A percentile compares a stretch with the other conserved stretches of the same genome.
Conservation (phyloP, 2,329 filamentous ascomycete species). For the Xylaria digitata region DNA sequence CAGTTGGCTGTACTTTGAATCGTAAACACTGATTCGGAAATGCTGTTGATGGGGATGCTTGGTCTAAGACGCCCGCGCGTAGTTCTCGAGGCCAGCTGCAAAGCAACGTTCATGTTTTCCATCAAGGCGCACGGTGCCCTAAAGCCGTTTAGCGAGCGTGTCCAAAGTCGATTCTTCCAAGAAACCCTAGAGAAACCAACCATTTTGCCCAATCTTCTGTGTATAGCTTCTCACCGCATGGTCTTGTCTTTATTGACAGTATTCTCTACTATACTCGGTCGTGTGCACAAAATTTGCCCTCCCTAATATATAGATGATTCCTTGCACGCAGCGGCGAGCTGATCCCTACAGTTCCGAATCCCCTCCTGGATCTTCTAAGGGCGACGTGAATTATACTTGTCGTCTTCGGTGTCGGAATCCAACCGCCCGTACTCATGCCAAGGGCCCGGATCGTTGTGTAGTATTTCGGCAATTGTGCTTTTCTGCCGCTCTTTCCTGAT, state of each 20-base stretch:
- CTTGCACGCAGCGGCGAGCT: not conserved
- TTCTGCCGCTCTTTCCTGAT: not conserved
- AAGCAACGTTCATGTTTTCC: not conserved
- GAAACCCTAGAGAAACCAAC: not conserved
- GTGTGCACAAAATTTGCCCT: not conserved
- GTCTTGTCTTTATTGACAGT: not conserved
- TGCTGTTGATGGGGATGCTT: not conserved
- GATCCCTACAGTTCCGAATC: not conserved
- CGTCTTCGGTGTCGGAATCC: constrained; percentile 21
- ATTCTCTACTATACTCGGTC: not conserved
- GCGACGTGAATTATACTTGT: not conserved
- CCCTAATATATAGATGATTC: not conserved
- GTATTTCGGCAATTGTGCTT: not conserved
- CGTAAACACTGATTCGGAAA: not conserved
- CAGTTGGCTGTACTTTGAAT: not conserved
- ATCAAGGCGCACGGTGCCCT: not conserved
- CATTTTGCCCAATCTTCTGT: not conserved
- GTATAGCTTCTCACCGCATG: too few relatives aligned
- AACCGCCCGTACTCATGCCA: constrained; percentile 25
- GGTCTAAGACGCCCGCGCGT: not conserved
- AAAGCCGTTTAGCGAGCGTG: not conserved
- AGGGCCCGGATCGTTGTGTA: constrained; percentile 7
- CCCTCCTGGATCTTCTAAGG: constrained; percentile 1
- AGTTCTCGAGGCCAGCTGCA: not conserved
- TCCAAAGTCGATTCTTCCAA: not conserved